These are phyloP conservation scores for Geotrichum cucujoidarum DNA, from an alignment of 1,139 yeast species.

Conservation along the genomic window DNA sequence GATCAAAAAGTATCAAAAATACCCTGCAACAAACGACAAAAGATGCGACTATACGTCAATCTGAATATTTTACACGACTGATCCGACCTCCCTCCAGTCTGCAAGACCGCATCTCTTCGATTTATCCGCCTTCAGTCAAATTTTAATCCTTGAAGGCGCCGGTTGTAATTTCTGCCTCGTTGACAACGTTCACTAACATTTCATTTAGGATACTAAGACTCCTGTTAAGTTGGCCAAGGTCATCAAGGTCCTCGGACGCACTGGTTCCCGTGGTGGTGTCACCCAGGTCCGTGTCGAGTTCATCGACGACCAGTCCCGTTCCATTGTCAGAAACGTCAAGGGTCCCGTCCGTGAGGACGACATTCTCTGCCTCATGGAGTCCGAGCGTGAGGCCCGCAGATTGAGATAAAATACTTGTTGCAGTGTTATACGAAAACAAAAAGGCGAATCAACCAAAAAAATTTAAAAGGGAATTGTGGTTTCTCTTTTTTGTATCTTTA, in stretches of 20 bases:
- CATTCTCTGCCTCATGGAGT: constrained; percentile 98
- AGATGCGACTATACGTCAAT: too few species aligned
- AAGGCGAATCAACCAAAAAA: too few species aligned
- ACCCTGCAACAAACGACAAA: too few species aligned
- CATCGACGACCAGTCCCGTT: constrained; percentile 96
- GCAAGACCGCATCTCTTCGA: too few species aligned
- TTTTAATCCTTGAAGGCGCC: not conserved
- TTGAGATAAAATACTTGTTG: constrained; percentile 37
- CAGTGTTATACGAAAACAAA: too few species aligned
- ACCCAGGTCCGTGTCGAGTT: constrained; percentile 99
- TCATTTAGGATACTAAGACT: constrained; percentile 40
- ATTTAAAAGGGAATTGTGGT: too few species aligned
- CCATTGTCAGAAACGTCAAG: constrained; percentile 98
- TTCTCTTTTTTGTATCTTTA: too few species aligned
- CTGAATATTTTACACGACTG: too few species aligned
- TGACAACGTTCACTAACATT: not conserved
- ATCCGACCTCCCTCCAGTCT: not conserved
- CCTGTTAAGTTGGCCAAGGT: constrained; percentile 99
- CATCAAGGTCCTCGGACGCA: constrained; percentile 98
- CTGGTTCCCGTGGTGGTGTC: constrained; percentile 99
- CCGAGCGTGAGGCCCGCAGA: constrained; percentile 97
- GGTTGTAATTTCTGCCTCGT: too few species aligned
- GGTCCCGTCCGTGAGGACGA: constrained; percentile 99
- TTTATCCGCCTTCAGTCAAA: too few species aligned
- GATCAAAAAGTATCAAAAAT: too few species aligned